These are phyloP conservation scores for Coemansia sp. DNA, from an alignment of 192 early-diverging fungal genomes.

Conservation along the genomic window DNA sequence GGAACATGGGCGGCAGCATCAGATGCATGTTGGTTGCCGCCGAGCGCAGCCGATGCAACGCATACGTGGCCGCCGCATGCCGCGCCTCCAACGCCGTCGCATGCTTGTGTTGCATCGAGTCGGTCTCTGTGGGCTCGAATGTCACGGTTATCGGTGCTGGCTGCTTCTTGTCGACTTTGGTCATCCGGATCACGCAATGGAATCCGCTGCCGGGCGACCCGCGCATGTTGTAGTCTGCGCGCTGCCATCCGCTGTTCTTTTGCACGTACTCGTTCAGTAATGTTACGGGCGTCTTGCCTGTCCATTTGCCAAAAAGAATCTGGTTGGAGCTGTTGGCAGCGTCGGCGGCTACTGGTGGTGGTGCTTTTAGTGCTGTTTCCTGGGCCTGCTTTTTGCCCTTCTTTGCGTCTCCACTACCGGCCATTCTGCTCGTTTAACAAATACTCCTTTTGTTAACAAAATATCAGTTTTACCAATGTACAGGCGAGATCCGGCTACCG, in stretches of 20 bases:
- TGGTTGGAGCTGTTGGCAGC: not conserved
- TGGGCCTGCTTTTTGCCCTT: not conserved
- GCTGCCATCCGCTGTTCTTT: conserved; percentile 68
- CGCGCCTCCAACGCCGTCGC: conserved; percentile 59
- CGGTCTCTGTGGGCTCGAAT: conserved; percentile 20
- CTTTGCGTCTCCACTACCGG: conserved; percentile 1
- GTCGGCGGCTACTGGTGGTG: not conserved
- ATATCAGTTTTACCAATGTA: not conserved
- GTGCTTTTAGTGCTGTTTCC: not conserved
- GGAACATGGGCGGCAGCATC: conserved; percentile 74
- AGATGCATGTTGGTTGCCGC: conserved; percentile 65
- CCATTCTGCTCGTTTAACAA: not conserved
- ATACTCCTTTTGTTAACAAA: too few species aligned
- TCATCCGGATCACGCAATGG: conserved; percentile 45
- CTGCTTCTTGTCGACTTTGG: conserved; percentile 33
- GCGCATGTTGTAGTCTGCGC: conserved; percentile 67
- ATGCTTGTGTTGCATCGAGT: not conserved
- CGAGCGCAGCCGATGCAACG: conserved; percentile 73
- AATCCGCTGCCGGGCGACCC: conserved; percentile 62
- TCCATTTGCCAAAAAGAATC: conserved; percentile 74
- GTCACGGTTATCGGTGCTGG: conserved; percentile 10
- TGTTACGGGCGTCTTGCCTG: conserved; percentile 81
- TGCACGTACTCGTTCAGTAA: conserved; percentile 77
- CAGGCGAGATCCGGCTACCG: not conserved
- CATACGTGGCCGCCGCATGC: conserved; percentile 77